phyloP scores from a whole-genome alignment of 352 stramenopile genomes.

The Phytophthora vignae region DNA sequence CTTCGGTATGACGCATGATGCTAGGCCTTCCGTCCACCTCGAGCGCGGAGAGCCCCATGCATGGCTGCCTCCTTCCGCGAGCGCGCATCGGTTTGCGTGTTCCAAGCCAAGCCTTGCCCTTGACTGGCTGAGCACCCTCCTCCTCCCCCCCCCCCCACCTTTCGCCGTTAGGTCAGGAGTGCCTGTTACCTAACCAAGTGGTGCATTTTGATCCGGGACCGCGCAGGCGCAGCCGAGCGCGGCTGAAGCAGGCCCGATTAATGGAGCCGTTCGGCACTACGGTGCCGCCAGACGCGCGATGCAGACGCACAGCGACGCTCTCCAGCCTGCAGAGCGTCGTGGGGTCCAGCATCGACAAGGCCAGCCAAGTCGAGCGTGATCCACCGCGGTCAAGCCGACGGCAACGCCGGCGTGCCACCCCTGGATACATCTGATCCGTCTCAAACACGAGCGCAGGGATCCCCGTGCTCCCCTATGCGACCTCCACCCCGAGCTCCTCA shows the following conservation, averaged over 20 bases:
- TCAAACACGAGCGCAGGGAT: constrained; percentile 1
- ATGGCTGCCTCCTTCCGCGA: not conserved
- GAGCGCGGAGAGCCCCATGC: not conserved
- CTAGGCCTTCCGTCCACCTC: too few species aligned
- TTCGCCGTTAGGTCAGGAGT: constrained; percentile 6
- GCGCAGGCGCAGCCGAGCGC: not conserved
- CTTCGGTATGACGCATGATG: too few species aligned
- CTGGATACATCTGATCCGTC: constrained; percentile 37
- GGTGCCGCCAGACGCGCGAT: not conserved
- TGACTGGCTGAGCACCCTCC: not conserved
- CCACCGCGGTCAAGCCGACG: not conserved
- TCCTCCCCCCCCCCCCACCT: too few species aligned
- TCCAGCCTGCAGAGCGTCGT: too few species aligned
- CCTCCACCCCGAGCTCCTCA: constrained; percentile 6
- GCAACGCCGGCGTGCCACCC: constrained; percentile 20
- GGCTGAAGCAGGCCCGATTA: constrained; percentile 28
- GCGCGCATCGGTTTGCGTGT: not conserved
- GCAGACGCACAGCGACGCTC: constrained; percentile 6
- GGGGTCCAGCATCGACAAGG: too few species aligned
- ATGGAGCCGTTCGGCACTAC: constrained; percentile 17
- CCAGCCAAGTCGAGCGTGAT: not conserved
- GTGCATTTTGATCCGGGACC: constrained; percentile 32
- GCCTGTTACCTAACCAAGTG: constrained; percentile 16
- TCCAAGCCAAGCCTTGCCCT: not conserved
- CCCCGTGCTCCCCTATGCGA: constrained; percentile 11